Base-by-base conservation (phyloP, 352 stramenopile species). In the Phytophthora capsici region DNA sequence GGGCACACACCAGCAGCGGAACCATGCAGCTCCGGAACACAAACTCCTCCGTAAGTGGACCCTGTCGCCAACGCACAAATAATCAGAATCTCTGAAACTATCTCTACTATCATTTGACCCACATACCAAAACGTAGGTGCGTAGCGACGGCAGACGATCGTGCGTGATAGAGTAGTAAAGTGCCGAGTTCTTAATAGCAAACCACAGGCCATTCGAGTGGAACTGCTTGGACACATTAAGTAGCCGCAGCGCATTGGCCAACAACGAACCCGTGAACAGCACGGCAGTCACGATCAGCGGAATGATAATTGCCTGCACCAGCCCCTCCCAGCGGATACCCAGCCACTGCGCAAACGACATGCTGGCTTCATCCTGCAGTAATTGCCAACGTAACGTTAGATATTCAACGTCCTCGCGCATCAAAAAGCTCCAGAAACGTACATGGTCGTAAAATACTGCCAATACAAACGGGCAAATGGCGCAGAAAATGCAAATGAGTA, bases 1-100 rank as follows among this genome's bases (percentile, higher is more conserved):
- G 53, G 0, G 87, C 78, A 44, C 86, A 92, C 17, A 98, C 66
- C 20, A 99, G 77, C 19, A 97, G 78, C 20, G 93, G 89, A 14
- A 98, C 75, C 80, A 98, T 96, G 67, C 90, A 98, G 69, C 88
- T 96, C 45, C 96, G 90, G 66, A 98, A 99, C n/a, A 98, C 86
- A 71, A 98, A 90, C 76, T 99, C 96, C 75, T 99, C 96, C 0
- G 91, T 96, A 41, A 98, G 67, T 4, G 96, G 96, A 5, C 92
- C 96, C 88, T 89, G 88, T 48, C 56, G 63, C 2, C 40, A 25
- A 19, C 17, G 3, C 25, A 56, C 25, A 57, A 30, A 23, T 9
- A 34, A 51, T 46, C 25, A 6, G n/a, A n/a, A n/a, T n/a, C n/a
- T n/a, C n/a, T n/a, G n/a, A n/a, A n/a, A n/a, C n/a, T n/a, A n/a